Evolutionary conservation across 2,329 filamentous ascomycete genomes (phyloP), one percentile per base, ranked within the genome.

Genomic region (Fusarium albosuccineum): DNA sequence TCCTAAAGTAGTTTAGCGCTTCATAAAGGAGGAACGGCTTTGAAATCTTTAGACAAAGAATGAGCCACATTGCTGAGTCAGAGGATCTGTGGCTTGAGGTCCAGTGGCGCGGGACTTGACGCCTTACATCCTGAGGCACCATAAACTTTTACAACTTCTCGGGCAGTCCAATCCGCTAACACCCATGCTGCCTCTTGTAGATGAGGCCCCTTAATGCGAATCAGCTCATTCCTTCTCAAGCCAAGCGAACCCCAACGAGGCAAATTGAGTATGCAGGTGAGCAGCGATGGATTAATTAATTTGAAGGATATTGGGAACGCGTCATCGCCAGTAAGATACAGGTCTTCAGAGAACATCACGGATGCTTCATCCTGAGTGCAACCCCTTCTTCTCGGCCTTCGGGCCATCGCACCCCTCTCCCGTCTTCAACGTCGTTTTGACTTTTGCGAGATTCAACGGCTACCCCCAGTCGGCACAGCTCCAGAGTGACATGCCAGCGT

Each of bases 41-140:
- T 48, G 48, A 62, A 58, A 49, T 46, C 45, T 30, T 22, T 22
- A 22, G 22, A 22, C 22, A 22, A 22, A 22, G 16, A 10, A 40
- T n/a, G 17, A 29, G 57, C 64, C 67, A 68, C 39, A 9, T 42
- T 62, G 57, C 56, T 71, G 62, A 70, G 48, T 70, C 51, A 70
- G 56, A 3, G 4, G 6, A 4, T 3, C 1, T 33, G 50, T 55
- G 49, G 51, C 50, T 54, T 10, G 9, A 4, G 7, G 11, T 5
- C 2, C 2, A 3, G 33, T 57, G 52, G 36, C 30, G 29, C 10
- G 17, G 50, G 6, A 0, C n/a, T 16, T 44, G 40, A 7, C 16
- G 14, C 29, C 40, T 52, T 13, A 6, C 4, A 36, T 17, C 44
- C 16, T 57, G 49, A 63, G 57, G 62, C 62, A 66, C 16, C 27